Evolutionary conservation across 2,329 filamentous ascomycete genomes (phyloP).

Genomic region (Apiospora phragmitis): DNA sequence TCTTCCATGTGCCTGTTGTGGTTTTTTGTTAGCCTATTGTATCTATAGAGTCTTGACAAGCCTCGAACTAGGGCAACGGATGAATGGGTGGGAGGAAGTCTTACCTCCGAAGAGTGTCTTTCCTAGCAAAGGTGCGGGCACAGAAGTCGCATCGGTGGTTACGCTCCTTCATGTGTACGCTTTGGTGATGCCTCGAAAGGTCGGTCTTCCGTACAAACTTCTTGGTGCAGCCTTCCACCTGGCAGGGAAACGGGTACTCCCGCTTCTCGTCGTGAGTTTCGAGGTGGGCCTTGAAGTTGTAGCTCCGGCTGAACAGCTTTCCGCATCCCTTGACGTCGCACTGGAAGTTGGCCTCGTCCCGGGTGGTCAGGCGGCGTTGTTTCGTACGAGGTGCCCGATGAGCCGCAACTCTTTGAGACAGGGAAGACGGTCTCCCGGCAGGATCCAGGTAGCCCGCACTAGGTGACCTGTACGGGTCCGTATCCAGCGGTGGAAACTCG

Average conservation of each 20-base stretch:
- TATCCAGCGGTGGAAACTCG: slow-evolving; percentile 36
- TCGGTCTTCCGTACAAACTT: slow-evolving; percentile 84
- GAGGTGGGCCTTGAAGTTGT: slow-evolving; percentile 86
- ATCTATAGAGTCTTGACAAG: slow-evolving; percentile 1
- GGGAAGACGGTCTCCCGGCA: background rate
- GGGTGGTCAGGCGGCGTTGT: slow-evolving; percentile 58
- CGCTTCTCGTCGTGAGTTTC: slow-evolving; percentile 78
- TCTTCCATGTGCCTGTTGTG: slow-evolving; percentile 71
- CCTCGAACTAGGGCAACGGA: background rate
- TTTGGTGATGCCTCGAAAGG: slow-evolving; percentile 62
- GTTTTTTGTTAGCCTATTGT: slow-evolving; percentile 14
- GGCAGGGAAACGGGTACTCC: slow-evolving; percentile 70
- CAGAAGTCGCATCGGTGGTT: slow-evolving; percentile 73
- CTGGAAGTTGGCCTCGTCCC: slow-evolving; percentile 69
- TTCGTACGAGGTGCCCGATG: slow-evolving; percentile 23
- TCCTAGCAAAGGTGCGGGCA: slow-evolving; percentile 70
- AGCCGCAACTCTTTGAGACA: background rate
- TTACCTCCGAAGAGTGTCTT: slow-evolving; percentile 80
- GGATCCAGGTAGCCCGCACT: slow-evolving; percentile 26
- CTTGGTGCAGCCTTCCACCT: slow-evolving; percentile 64
- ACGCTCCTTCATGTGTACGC: slow-evolving; percentile 72
- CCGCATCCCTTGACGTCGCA: slow-evolving; percentile 72
- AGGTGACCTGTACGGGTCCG: slow-evolving; percentile 28
- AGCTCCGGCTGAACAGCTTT: slow-evolving; percentile 77
- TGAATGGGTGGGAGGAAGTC: slow-evolving; percentile 21